Evolutionary conservation across 306 rosid genomes (phyloP), one percentile per base, ranked within the genome.

Genomic region (Sphenostylis stenocarpa): DNA sequence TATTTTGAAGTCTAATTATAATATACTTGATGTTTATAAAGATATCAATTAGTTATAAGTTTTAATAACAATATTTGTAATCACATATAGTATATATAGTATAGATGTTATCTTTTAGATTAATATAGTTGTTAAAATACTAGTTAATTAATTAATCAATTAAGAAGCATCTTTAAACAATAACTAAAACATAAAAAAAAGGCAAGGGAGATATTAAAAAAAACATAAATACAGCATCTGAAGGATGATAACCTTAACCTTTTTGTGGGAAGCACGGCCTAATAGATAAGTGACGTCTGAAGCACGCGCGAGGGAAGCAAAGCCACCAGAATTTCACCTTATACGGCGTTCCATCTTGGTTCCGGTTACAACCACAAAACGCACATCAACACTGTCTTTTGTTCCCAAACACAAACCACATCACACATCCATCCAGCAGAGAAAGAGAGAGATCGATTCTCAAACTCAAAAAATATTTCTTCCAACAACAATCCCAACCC

Each of bases 401-500:
- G 53, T 60, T 76, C 79, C 71, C 77, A 38, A 75, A 58, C 48
- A 15, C 76, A 4, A 73, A n/a, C 78, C 69, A 57, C 78, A 49
- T 38, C 57, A 79, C 36, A 67, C 58, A 45, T 4, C 60, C 58
- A 45, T 3, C 63, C 51, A 26, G 47, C 70, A 80, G 6, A 45
- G 0, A 39, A 6, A 71, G 48, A 67, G 49, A 48, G 43, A 53
- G 75, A 57, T 16, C 53, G 48, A 72, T 82, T 72, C 65, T 44
- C 81, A 26, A 44, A 72, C 68, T 47, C 70, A 66, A 80, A 63
- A n/a, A 53, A n/a, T 44, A 57, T 76, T 77, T 80, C 62, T 80
- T 77, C 51, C 84, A 73, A 74, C 45, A 31, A 79, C 76, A 52
- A 75, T 62, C 68, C 75, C 82, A 73, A 70, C 61, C 80, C 84